A percentile compares a stretch with the other conserved stretches of the same genome.
Conservation (phyloP, 2,329 filamentous ascomycete genomes). For the Trichoderma asperellum region DNA sequence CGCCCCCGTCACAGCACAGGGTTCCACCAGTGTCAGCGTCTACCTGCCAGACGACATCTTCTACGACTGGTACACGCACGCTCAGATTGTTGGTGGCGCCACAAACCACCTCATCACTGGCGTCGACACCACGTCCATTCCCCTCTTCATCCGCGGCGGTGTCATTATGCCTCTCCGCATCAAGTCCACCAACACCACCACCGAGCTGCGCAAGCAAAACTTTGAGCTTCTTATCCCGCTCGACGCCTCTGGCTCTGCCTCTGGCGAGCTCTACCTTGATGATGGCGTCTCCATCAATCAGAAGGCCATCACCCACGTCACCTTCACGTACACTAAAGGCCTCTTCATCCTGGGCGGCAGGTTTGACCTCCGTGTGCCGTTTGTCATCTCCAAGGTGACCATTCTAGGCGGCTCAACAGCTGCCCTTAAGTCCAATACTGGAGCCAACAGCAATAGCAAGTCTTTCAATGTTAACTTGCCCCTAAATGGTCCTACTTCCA, state of each 20-base stretch:
- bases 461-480: conserved; percentile 33
- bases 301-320: conserved; percentile 54
- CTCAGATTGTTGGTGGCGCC: conserved; percentile 47
- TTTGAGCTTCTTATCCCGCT: conserved; percentile 75
- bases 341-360: conserved; percentile 54
- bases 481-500: conserved; percentile 32
- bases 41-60: conserved; percentile 56
- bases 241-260: conserved; percentile 62
- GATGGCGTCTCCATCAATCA: conserved; percentile 73
- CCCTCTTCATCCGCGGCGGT: conserved; percentile 70
- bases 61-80: conserved; percentile 58
- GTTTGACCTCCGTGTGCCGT: conserved; percentile 55
- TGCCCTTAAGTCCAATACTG: conserved; percentile 17
- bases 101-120: conserved; percentile 41
- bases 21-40: conserved; percentile 48
- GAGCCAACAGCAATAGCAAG: conserved; percentile 30
- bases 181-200: conserved; percentile 64
- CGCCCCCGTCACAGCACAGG: conserved; percentile 52
- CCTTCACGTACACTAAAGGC: conserved; percentile 61
- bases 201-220: conserved; percentile 62
- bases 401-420: conserved; percentile 47
- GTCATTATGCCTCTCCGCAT: conserved; percentile 65
- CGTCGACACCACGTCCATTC: conserved; percentile 55
- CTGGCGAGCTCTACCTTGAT: conserved; percentile 73
- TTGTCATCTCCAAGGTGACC: conserved; percentile 54